These are phyloP conservation scores for Taphrina deformans DNA, from an alignment of 1,139 yeast genomes.

Conservation along the genomic window DNA sequence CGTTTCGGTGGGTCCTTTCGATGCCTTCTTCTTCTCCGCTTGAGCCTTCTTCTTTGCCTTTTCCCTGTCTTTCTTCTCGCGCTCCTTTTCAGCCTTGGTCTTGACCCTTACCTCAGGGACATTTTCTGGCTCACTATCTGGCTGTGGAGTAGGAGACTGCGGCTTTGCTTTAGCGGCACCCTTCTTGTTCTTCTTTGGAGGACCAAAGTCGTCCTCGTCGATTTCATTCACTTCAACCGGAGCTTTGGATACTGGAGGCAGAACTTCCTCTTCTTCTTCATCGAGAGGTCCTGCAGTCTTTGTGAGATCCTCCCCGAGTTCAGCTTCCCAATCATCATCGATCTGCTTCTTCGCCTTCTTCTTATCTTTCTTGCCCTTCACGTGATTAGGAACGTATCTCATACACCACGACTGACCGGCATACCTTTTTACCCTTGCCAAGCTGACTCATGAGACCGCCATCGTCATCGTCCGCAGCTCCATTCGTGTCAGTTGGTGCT, in stretches of 20 bases:
- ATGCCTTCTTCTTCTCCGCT: conserved; percentile 52
- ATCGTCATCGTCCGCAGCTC: conserved; percentile 20
- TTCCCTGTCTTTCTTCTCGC: conserved; percentile 95
- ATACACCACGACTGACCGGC: background rate
- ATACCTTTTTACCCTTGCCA: conserved; percentile 20
- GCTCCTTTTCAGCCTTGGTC: conserved; percentile 95
- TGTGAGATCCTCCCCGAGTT: conserved; percentile 35
- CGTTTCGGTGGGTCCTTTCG: conserved; percentile 50
- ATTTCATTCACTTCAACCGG: conserved; percentile 1
- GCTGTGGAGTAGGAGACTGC: conserved; percentile 22
- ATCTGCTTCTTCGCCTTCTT: conserved; percentile 33
- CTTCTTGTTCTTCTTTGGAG: conserved; percentile 34
- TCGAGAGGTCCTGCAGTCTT: conserved; percentile 9
- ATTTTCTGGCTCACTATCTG: conserved; percentile 37
- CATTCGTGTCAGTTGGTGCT: background rate
- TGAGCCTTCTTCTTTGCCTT: conserved; percentile 91
- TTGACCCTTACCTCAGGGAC: conserved; percentile 66
- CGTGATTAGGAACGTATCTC: no score
- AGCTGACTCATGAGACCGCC: conserved; percentile 31
- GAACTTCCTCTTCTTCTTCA: conserved; percentile 16
- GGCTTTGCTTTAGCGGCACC: conserved; percentile 5
- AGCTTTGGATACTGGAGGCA: conserved; percentile 3
- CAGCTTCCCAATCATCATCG: conserved; percentile 36
- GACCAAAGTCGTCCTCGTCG: conserved; percentile 16
- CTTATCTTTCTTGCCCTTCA: conserved; percentile 33